Evolutionary conservation across 345 rosid genomes (phyloP).

Genomic region (Angophora floribunda): DNA sequence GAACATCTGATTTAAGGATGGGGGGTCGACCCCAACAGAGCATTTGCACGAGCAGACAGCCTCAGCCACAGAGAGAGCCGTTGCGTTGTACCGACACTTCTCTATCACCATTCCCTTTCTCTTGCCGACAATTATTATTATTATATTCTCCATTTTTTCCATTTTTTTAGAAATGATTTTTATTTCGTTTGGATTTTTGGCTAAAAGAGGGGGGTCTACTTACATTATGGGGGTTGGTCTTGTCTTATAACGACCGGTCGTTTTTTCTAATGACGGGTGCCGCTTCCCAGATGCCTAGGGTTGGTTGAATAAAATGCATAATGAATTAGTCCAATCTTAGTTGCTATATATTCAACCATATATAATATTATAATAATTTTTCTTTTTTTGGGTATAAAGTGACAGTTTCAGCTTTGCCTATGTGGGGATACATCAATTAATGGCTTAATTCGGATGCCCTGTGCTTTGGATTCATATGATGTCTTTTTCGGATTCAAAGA

Average conservation of each 20-base stretch:
- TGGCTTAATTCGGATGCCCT: not conserved
- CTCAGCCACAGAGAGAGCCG: not conserved
- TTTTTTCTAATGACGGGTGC: not conserved
- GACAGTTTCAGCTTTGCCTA: not conserved
- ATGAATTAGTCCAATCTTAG: not conserved
- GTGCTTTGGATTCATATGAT: not conserved
- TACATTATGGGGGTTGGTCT: not conserved
- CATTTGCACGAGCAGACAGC: not conserved
- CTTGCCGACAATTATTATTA: not conserved
- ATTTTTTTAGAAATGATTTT: not conserved
- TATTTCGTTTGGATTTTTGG: not conserved
- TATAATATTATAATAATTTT: not conserved
- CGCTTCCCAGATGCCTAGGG: not conserved
- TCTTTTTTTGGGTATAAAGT: no score
- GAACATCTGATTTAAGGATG: not conserved
- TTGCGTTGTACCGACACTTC: not conserved
- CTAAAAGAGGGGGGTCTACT: not conserved
- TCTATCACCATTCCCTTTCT: not conserved
- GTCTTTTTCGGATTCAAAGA: fast-evolving
- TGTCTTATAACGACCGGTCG: not conserved
- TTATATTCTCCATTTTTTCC: not conserved
- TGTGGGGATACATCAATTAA: not conserved
- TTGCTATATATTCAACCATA: not conserved
- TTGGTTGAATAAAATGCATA: not conserved
- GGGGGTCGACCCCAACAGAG: not conserved